Base-by-base conservation (phyloP, 176 grass and related monocot genomes). In the Lolium rigidum region DNA sequence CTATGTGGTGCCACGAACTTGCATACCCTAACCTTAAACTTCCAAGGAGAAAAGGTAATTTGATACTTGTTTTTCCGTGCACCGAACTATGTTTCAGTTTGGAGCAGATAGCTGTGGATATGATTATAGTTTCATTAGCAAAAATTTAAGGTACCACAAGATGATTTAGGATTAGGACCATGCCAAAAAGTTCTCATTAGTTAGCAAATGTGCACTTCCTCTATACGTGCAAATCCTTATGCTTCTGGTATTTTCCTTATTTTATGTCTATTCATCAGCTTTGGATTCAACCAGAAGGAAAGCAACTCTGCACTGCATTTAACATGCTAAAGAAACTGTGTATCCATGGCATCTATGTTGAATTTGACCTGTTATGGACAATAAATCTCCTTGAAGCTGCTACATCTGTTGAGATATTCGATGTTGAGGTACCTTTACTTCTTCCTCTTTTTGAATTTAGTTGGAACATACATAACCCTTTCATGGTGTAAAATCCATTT, bases 11-110 rank as follows among this genome's bases (percentile, higher is more conserved):
- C 24, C 70, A 51, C 69, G 3, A 21, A 70, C 56, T 10, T 84
- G 26, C 15, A 84, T 11, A 61, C 59, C 12, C 15, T 74, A 3
- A 35, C 21, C 9, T 35, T 83, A 73, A n/a, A 48, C 43, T 74
- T 84, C 43, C 24, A 37, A 10, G 82, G 82, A 84, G 41, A 76
- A 37, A 83, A 75, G 74, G 61, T 64, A 28, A 28, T 31, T 31
- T 63, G 22, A 63, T 25, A 25, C 11, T 64, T 12, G 0, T 64
- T 64, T 64, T 64, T 28, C 11, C 61, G 28, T 63, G 21, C 60
- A 26, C 60, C 26, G 9, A 63, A 63, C 9, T 63, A 25, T 25
- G 22, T 12, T 63, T 63, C 22, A 63, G 60, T 25, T 63, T 13
- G 24, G 22, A 63, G 22, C 22, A 63, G 10, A 63, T 26, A 63